Evolutionary conservation across 2,329 filamentous ascomycete species (phyloP).

Genomic region (Zasmidium citrigriseum): DNA sequence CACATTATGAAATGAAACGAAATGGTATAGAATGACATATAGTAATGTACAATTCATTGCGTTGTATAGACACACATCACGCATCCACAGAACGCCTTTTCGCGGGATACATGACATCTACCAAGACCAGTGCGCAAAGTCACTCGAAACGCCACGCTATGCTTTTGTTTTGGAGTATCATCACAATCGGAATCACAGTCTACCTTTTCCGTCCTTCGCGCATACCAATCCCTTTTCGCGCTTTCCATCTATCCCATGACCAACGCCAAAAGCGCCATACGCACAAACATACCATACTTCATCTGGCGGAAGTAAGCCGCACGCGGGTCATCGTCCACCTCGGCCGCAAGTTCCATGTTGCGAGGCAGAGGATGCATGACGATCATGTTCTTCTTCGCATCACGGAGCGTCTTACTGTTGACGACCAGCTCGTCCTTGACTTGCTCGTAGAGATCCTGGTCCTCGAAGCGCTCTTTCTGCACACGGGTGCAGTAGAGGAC

Average conservation of each 20-base stretch:
- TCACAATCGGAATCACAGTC: not conserved
- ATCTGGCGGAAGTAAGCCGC: constrained; percentile 99
- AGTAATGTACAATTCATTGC: too few species aligned
- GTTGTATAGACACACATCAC: not conserved
- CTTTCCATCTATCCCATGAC: constrained; percentile 63
- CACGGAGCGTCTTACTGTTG: constrained; percentile 84
- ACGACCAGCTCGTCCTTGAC: constrained; percentile 89
- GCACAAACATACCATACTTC: constrained; percentile 95
- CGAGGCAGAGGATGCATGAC: constrained; percentile 94
- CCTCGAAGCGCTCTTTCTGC: constrained; percentile 94
- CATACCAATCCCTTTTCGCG: too few species aligned
- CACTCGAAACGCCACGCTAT: constrained; percentile 5
- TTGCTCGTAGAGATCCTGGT: constrained; percentile 74
- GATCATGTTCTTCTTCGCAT: constrained; percentile 90
- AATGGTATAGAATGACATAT: not conserved
- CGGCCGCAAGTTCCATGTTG: constrained; percentile 89
- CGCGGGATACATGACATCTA: too few species aligned
- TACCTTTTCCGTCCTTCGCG: not conserved
- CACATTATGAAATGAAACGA: not conserved
- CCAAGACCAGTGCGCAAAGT: not conserved
- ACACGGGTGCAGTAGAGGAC: constrained; percentile 97
- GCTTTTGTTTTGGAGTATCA: constrained; percentile 6
- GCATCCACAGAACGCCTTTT: not conserved
- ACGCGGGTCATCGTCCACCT: constrained; percentile 95
- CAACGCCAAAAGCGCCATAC: constrained; percentile 94